phyloP scores from a whole-genome alignment of 345 rosid genomes.

The Arabidopsis arenosa region DNA sequence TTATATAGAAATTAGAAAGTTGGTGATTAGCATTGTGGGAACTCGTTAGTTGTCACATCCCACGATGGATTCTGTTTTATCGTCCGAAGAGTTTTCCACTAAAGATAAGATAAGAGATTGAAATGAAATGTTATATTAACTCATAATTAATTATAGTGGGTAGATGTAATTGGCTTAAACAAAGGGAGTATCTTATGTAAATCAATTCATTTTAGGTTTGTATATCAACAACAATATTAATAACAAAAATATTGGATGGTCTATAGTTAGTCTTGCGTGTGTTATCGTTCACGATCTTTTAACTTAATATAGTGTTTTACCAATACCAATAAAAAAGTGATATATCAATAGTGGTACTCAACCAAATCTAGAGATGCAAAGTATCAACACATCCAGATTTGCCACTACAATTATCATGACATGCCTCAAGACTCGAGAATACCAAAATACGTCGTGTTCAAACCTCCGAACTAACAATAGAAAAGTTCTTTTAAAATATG shows the following conservation, averaged over 20 bases:
- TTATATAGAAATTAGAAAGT: neutral
- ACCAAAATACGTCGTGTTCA: too few species aligned
- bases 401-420: too few species aligned
- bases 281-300: neutral
- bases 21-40: slow-evolving; percentile 23
- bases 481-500: too few species aligned
- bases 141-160: slow-evolving; percentile 15
- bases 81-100: slow-evolving; percentile 25
- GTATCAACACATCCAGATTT: too few species aligned
- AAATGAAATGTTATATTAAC: slow-evolving; percentile 14
- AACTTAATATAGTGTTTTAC: too few species aligned
- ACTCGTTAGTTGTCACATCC: slow-evolving; percentile 2
- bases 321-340: too few species aligned
- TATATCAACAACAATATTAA: neutral
- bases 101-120: slow-evolving; percentile 2
- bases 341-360: too few species aligned
- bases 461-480: too few species aligned
- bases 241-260: slow-evolving; percentile 12
- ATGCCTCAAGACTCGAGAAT: too few species aligned
- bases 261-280: neutral
- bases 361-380: too few species aligned
- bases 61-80: slow-evolving; percentile 1
- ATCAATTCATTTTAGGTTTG: slow-evolving; percentile 9
- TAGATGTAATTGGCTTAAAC: neutral
- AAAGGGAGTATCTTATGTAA: slow-evolving; percentile 7